A percentile compares a stretch with the other conserved stretches of the same genome.
Evolutionary conservation across 2,329 filamentous ascomycete species (phyloP).

Genomic region (Fusarium sublunatum): DNA sequence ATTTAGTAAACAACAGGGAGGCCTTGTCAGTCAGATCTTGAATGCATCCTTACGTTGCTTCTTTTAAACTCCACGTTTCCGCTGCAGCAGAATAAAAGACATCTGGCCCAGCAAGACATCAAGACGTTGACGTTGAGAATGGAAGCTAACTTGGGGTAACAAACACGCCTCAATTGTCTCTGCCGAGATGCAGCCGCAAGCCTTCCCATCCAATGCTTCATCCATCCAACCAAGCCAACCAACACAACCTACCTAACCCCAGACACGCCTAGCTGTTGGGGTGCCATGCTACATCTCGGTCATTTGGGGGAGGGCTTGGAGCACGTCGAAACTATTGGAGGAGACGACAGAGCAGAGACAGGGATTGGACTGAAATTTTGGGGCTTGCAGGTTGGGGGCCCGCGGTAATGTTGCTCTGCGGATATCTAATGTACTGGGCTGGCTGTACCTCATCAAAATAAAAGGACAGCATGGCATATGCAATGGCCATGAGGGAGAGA

Average conservation of each 20-base stretch:
- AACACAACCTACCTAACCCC: slow-evolving; percentile 22
- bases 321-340: slow-evolving; percentile 30
- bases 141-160: background rate
- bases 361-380: slow-evolving; percentile 36
- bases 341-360: slow-evolving; percentile 20
- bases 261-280: slow-evolving; percentile 32
- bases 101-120: background rate
- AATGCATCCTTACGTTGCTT: slow-evolving; percentile 10
- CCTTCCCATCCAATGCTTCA: slow-evolving; percentile 8
- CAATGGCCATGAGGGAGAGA: background rate
- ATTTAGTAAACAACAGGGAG: slow-evolving; percentile 4
- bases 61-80: slow-evolving; percentile 2
- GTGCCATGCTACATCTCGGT: slow-evolving; percentile 27
- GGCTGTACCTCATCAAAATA: slow-evolving; percentile 35
- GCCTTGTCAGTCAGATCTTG: slow-evolving; percentile 6
- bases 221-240: slow-evolving; percentile 4
- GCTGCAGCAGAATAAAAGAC: background rate
- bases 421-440: slow-evolving; percentile 24
- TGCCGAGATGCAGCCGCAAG: slow-evolving; percentile 23
- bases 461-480: slow-evolving; percentile 28
- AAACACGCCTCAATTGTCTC: slow-evolving; percentile 7
- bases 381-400: slow-evolving; percentile 38
- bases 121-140: background rate
- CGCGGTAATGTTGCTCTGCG: slow-evolving; percentile 34
- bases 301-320: slow-evolving; percentile 34